Evolutionary conservation across 2,329 filamentous ascomycete genomes (phyloP).

Genomic region (Aspergillus sp.): DNA sequence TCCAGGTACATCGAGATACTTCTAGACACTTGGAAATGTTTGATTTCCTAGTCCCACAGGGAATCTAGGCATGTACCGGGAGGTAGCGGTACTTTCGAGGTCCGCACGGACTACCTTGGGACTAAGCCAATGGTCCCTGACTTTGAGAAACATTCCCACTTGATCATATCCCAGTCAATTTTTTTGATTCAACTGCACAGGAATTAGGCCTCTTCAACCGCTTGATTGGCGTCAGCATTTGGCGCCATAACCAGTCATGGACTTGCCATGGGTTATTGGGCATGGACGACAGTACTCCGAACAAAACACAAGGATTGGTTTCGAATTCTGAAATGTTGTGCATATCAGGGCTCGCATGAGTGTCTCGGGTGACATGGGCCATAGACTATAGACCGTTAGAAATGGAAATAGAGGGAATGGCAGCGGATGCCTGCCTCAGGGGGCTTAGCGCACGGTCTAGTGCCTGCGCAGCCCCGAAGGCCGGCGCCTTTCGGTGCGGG

Average conservation of each 20-base stretch:
- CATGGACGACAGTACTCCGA: not conserved
- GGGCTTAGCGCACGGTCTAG: constrained; percentile 6
- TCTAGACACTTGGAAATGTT: not conserved
- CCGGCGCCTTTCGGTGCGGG: constrained; percentile 10
- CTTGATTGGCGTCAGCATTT: not conserved
- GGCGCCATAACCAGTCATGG: not conserved
- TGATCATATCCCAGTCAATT: too few relatives aligned
- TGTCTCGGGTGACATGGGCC: too few relatives aligned
- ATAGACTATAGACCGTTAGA: too few relatives aligned
- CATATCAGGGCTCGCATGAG: too few relatives aligned
- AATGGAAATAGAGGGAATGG: too few relatives aligned
- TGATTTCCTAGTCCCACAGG: not conserved
- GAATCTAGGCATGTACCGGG: not conserved
- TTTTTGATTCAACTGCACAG: not conserved
- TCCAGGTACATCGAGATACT: not conserved
- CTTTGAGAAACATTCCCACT: too few relatives aligned
- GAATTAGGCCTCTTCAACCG: not conserved
- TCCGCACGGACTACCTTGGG: too few relatives aligned
- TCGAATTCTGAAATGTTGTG: not conserved
- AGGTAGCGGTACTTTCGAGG: not conserved
- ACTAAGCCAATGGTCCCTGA: too few relatives aligned
- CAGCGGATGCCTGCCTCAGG: too few relatives aligned
- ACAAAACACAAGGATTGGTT: not conserved
- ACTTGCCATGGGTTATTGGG: not conserved
- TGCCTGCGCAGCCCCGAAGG: constrained; percentile 10